A percentile compares a stretch with the other conserved stretches of the same genome.
Conservation (phyloP, 106 monocot species). For the Agapanthus africanus region DNA sequence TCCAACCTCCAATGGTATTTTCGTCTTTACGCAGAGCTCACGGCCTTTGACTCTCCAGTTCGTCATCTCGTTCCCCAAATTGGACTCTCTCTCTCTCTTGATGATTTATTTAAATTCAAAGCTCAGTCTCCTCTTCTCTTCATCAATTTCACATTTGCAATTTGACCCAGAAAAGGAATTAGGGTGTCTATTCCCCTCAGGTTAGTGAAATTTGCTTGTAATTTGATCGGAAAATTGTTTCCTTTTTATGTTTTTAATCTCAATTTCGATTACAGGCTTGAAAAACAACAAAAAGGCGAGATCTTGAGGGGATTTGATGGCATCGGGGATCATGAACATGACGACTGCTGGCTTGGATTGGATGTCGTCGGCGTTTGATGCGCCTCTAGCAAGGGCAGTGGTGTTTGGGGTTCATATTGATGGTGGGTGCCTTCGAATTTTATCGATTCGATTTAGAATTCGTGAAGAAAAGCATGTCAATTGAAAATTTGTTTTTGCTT, state of each 20-base stretch:
- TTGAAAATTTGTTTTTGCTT: no score
- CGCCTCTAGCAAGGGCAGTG: constrained; percentile 56
- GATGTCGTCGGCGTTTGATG: constrained; percentile 44
- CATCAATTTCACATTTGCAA: background rate
- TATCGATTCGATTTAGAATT: background rate
- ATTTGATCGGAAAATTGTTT: background rate
- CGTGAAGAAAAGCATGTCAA: no score
- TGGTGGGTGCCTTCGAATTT: constrained; percentile 26
- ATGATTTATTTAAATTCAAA: background rate
- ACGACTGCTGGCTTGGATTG: constrained; percentile 36
- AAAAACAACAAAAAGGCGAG: background rate
- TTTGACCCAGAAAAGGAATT: background rate
- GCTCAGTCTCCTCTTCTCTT: background rate
- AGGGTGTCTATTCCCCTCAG: background rate
- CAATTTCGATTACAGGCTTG: background rate
- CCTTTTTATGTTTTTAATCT: background rate
- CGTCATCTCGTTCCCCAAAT: constrained; percentile 4
- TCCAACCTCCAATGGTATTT: background rate
- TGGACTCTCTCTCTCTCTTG: background rate
- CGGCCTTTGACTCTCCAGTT: constrained; percentile 2
- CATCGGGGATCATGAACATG: constrained; percentile 41
- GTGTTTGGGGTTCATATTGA: constrained; percentile 74
- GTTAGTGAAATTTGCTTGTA: background rate
- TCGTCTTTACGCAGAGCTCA: background rate
- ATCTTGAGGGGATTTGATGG: background rate